Evolutionary conservation across 345 rosid genomes (phyloP).

Genomic region (Citrus reticulata): DNA sequence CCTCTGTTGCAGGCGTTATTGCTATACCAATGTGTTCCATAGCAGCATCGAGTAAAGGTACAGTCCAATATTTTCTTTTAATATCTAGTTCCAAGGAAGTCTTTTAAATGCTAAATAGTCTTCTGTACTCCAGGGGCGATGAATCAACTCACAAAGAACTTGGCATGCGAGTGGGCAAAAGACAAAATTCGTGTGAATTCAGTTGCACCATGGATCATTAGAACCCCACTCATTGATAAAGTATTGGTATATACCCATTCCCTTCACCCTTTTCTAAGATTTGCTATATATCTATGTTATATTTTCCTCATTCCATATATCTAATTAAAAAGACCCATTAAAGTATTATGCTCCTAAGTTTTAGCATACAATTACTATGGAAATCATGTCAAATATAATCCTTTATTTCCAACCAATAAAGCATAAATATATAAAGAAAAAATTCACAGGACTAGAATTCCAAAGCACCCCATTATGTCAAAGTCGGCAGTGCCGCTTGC

Average conservation of each 20-base stretch:
- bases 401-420: no score
- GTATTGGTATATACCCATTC: background rate
- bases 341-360: no score
- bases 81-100: background rate
- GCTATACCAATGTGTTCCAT: constrained; percentile 24
- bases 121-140: constrained; percentile 28
- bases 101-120: background rate
- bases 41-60: constrained; percentile 47
- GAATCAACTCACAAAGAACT: constrained; percentile 36
- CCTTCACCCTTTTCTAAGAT: background rate
- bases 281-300: background rate
- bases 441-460: no score
- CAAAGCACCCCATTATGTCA: background rate
- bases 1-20: constrained; percentile 36
- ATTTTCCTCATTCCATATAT: no score
- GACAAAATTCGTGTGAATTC: constrained; percentile 39
- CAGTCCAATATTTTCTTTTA: background rate
- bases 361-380: no score
- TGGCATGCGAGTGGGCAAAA: constrained; percentile 52
- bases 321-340: no score
- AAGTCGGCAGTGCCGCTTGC: background rate
- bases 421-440: no score
- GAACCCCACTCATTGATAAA: constrained; percentile 23
- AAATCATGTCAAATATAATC: no score
- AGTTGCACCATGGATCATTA: constrained; percentile 37